Evolutionary conservation across 2,329 filamentous ascomycete species (phyloP).

Genomic region (Ophiostoma perfectum): DNA sequence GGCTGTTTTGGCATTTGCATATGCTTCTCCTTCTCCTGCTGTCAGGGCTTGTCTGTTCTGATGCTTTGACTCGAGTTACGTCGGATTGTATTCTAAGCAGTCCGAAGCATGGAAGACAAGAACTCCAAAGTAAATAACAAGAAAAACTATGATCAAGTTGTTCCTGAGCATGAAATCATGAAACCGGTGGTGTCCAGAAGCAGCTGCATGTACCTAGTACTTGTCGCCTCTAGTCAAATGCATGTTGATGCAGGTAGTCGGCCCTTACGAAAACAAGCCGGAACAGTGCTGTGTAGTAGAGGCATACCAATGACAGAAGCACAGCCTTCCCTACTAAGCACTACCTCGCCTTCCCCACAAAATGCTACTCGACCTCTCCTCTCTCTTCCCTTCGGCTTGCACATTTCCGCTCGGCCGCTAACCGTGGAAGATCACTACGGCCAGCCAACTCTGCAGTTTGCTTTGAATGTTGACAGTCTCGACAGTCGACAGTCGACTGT

Average conservation of each 20-base stretch:
- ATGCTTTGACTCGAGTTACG: neutral
- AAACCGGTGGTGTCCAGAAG: neutral
- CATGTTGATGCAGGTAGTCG: neutral
- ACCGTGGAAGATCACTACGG: conserved; percentile 4
- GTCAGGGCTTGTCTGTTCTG: neutral
- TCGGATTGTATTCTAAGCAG: neutral
- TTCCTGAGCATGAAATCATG: conserved; percentile 11
- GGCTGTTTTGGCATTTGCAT: neutral
- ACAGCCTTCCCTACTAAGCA: neutral
- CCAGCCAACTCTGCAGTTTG: neutral
- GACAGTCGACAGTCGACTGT: neutral
- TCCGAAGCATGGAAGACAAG: neutral
- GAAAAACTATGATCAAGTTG: neutral
- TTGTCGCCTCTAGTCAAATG: neutral
- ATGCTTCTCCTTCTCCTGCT: neutral
- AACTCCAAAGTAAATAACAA: neutral
- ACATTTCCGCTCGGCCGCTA: conserved; percentile 22
- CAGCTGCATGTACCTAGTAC: conserved; percentile 10
- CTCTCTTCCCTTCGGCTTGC: conserved; percentile 10
- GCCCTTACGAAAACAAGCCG: conserved; percentile 19
- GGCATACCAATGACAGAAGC: too few relatives aligned
- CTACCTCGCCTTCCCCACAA: conserved; percentile 19
- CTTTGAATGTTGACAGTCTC: neutral
- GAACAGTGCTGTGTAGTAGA: conserved; percentile 6
- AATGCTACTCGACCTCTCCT: conserved; percentile 16